Evolutionary conservation across 805 yeast genomes (phyloP), one percentile per base, ranked within the genome.

Genomic region (Candida maltosa): DNA sequence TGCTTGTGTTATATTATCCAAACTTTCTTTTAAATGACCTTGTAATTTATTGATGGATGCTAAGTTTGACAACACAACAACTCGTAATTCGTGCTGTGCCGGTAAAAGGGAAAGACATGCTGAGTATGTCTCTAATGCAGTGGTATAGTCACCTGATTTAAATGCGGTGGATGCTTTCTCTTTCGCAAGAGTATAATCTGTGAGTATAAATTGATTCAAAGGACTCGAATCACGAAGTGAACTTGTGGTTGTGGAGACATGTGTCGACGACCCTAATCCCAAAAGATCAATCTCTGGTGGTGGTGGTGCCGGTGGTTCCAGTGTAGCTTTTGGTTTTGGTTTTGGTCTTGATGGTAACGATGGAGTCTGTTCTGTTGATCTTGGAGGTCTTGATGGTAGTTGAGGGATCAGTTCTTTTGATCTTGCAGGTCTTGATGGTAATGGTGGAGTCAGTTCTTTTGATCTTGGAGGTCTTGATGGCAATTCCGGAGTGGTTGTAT

Each of bases 101-200:
- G 96, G 94, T 2, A 88, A 62, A 3, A 76, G 50, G 10, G 47
- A 39, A 18, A 70, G 48, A 31, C 77, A 64, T 26, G 72, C 63
- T 21, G 75, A 68, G 52, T 85, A 93, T 35, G 70, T 68, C 19
- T 62, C 70, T 10, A 76, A 63, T 0, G 98, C 89, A 4, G 63
- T 52, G 4, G 78, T 56, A 54, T 83, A 93, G 54, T 93, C 91
- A 14, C 99, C 99, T n/a, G 77, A 72, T 37, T 76, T 75, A 63
- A 80, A 93, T 1, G 78, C 70, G 12, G 69, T 70, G 5, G 76
- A 62, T 5, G 88, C 98, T 17, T 69, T 69, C 6, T 57, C 59
- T 40, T 78, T 76, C 19, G 69, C 63, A 16, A 70, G 72, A 6
- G 66, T 63, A 63, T 79, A 46, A 62, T 63, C 60, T 26, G 61